Evolutionary conservation across 768 basidiomycete genomes (phyloP).

Genomic region (Russula griseocarnosa): DNA sequence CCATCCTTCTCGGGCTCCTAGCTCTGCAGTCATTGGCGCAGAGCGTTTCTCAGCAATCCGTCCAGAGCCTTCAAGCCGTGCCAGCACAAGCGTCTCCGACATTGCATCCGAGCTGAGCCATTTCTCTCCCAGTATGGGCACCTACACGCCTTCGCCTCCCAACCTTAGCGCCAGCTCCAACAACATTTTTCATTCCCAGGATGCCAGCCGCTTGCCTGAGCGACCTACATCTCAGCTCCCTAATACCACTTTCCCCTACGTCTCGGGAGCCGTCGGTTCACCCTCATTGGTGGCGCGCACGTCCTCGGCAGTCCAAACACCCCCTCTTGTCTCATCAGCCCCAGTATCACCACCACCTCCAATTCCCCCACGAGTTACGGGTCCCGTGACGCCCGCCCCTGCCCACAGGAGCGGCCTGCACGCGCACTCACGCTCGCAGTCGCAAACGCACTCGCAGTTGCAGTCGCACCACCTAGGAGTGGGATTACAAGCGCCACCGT

Average conservation of each 20-base stretch:
- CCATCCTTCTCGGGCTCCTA: background rate
- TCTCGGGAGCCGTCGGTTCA: background rate
- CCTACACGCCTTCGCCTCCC: background rate
- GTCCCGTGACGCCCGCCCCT: slow-evolving; percentile 13
- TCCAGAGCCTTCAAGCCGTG: slow-evolving; percentile 9
- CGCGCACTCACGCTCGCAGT: background rate
- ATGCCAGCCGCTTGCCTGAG: background rate
- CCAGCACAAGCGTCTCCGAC: slow-evolving; percentile 16
- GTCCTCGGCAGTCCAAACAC: background rate
- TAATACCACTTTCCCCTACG: slow-evolving; percentile 3
- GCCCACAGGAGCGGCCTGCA: background rate
- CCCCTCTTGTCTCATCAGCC: background rate
- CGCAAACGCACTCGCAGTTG: background rate
- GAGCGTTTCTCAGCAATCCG: background rate
- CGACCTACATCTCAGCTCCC: background rate
- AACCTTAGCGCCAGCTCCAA: background rate
- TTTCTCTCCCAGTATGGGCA: slow-evolving; percentile 1
- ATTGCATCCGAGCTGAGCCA: slow-evolving; percentile 1
- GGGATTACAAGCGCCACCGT: slow-evolving; percentile 4
- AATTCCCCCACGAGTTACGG: background rate
- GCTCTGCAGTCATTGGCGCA: slow-evolving; percentile 2
- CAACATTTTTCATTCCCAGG: slow-evolving; percentile 1
- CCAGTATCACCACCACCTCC: slow-evolving; percentile 5
- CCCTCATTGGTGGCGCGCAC: background rate
- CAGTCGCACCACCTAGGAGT: background rate